Evolutionary conservation across 441 rosid genomes (phyloP).

Genomic region (Jatropha podagrica): DNA sequence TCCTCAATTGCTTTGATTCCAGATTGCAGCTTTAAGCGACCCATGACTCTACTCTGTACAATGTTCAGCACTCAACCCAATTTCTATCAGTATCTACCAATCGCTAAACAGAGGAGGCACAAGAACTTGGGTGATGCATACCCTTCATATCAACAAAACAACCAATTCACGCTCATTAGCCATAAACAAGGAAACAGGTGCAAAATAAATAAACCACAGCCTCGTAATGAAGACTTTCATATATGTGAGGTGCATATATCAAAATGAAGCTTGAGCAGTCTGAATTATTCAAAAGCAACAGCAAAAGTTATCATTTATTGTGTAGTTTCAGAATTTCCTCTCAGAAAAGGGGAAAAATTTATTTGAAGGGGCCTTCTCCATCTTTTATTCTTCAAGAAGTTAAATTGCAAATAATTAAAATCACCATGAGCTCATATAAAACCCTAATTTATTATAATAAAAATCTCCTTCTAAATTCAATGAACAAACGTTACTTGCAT

Average conservation of each 20-base stretch:
- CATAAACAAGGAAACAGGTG: constrained; percentile 2
- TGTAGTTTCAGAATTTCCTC: not conserved
- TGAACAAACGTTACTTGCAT: not conserved
- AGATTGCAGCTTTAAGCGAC: constrained; percentile 37
- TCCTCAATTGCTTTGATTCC: constrained; percentile 59
- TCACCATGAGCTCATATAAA: not conserved
- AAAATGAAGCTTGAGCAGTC: not conserved
- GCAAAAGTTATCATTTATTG: not conserved
- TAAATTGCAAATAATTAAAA: not conserved
- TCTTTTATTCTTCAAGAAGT: too few relatives aligned
- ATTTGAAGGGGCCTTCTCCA: too few relatives aligned
- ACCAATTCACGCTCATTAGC: constrained; percentile 28
- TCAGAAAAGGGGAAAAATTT: not conserved
- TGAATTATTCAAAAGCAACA: not conserved
- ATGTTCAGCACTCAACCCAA: constrained; percentile 24
- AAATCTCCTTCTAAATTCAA: not conserved
- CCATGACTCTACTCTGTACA: constrained; percentile 36
- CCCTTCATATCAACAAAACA: constrained; percentile 27
- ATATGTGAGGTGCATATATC: not conserved
- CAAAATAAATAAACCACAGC: not conserved
- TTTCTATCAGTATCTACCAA: constrained; percentile 25
- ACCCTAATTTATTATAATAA: not conserved
- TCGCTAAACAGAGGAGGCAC: constrained; percentile 21
- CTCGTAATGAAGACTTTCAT: not conserved
- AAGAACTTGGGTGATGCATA: constrained; percentile 27